Evolutionary conservation across 2,329 filamentous ascomycete genomes (phyloP), one percentile per base, ranked within the genome.

Genomic region (Hypocrella siamensis): DNA sequence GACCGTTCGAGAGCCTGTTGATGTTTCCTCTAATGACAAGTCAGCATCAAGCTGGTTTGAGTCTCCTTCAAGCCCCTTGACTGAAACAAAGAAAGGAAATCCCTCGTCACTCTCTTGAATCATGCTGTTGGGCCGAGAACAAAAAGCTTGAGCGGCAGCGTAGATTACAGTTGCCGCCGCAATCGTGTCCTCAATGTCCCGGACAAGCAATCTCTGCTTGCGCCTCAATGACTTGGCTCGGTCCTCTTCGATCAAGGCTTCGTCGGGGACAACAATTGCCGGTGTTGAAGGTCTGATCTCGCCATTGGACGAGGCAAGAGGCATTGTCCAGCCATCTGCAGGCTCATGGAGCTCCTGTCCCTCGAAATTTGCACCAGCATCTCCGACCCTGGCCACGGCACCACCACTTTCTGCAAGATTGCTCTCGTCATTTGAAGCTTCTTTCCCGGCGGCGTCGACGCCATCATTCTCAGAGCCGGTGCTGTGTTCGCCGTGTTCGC

Each of bases 91-190:
- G 8, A 30, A 30, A 29, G 46, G 42, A 27, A 49, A 32, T 18
- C 41, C 41, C 32, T 42, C 40, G 30, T 50, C 42, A 30, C 45
- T 28, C 29, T 30, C 45, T 33, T 31, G 41, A 35, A 35, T 43
- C 37, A 18, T 31, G 45, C 46, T 17, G 51, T 52, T 28, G 60
- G 58, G 35, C 57, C 63, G 35, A 68, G 45, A 27, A 11, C n/a
- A 14, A 26, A 26, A 11, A 7, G 54, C 57, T 37, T 64, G 62
- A 21, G 57, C 63, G 7, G 65, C 56, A 25, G 67, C 65, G 38
- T 66, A 67, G 15, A 70, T 58, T 17, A 69, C 57, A 17, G 69
- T 66, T 11, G 63, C 67, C 21, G 66, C 61, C 21, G 67, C 67
- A 19, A 70, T 49, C 21, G 61, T 58, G 35, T 70, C 67, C 45